phyloP scores from a whole-genome alignment of 2,329 filamentous ascomycete genomes.

The Claviceps fusiformis region DNA sequence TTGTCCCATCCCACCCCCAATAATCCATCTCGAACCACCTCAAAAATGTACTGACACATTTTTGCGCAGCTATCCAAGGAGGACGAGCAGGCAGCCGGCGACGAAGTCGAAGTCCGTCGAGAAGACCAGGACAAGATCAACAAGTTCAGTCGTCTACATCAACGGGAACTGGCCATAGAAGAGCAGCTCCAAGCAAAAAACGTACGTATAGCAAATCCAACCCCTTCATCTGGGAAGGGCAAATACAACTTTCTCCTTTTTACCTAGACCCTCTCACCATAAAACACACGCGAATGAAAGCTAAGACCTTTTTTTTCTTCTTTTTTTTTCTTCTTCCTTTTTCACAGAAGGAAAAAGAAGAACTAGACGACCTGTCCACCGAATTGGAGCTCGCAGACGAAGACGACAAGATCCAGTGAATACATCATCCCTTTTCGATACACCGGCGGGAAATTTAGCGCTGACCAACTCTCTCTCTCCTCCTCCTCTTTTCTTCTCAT shows the following conservation, averaged over 20 bases:
- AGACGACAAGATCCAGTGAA: conserved; percentile 81
- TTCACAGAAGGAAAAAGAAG: conserved; percentile 88
- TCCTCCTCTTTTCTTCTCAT: not conserved
- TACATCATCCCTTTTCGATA: not conserved
- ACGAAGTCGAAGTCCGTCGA: conserved; percentile 85
- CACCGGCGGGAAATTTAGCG: not conserved
- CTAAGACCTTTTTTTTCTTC: conserved; percentile 4
- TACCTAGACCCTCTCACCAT: no score
- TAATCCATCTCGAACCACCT: not conserved
- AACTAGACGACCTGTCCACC: conserved; percentile 79
- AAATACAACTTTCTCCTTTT: no score
- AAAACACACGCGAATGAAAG: not conserved
- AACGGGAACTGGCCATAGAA: conserved; percentile 64
- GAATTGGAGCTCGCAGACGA: conserved; percentile 94
- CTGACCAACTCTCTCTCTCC: not conserved
- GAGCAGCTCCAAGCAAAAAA: conserved; percentile 70
- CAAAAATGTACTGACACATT: conserved; percentile 6
- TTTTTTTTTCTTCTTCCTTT: not conserved
- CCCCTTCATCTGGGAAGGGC: no score
- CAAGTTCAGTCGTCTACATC: conserved; percentile 86
- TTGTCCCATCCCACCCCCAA: no score
- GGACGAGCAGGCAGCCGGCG: conserved; percentile 61
- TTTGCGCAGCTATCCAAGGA: conserved; percentile 69
- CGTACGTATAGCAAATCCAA: conserved; percentile 32
- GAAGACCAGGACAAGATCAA: conserved; percentile 99